Base-by-base conservation (phyloP, 768 basidiomycete genomes). In the Tricholoma matsutake region DNA sequence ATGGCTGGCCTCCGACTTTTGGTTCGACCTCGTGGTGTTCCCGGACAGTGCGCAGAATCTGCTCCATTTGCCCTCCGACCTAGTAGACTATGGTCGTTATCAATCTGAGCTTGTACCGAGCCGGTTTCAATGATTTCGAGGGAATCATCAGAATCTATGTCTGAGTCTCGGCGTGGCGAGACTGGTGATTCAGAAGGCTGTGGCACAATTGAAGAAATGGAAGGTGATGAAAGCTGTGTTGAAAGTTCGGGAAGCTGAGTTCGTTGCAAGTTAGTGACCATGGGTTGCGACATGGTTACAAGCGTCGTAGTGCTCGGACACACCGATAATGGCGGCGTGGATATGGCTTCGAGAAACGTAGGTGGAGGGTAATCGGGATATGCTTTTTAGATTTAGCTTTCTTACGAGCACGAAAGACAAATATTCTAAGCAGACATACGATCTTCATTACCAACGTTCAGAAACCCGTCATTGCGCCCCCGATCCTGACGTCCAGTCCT, bases 321-420 rank as follows among this genome's bases (percentile, higher is more conserved):
- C 60, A 71, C 74, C 61, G 70, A 80, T 57, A 74, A 54, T 2
- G 82, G 68, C 5, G 80, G 77, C 13, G 80, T 78, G 8, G 78
- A 80, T 37, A 82, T 84, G 4, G 87, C 87, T 72, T 92, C 90
- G 62, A 85, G 84, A 65, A 91, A 89, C 11, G 88, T 84, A 28
- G 91, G 90, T 11, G 91, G 91, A 6, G 87, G 88, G 67, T 88
- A 88, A 68, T 89, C 82, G 28, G 86, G 83, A 52, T 78, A 78
- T 71, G 66, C 73, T 71, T 80, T 66, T 68, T 61, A 41, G 52
- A 29, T 18, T 43, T 16, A 41, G 22, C 45, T 59, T 31, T 60
- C 22, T 37, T 61, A 22, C 54, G 29, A 22, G 18, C 20, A 29
- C 8, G 20, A 56, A 28, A 20, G 54, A 47, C 16, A 43, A 29